Evolutionary conservation across 1,284 basidiomycete genomes (phyloP), one percentile per base, ranked within the genome.

Genomic region (Wallemia mellicola): DNA sequence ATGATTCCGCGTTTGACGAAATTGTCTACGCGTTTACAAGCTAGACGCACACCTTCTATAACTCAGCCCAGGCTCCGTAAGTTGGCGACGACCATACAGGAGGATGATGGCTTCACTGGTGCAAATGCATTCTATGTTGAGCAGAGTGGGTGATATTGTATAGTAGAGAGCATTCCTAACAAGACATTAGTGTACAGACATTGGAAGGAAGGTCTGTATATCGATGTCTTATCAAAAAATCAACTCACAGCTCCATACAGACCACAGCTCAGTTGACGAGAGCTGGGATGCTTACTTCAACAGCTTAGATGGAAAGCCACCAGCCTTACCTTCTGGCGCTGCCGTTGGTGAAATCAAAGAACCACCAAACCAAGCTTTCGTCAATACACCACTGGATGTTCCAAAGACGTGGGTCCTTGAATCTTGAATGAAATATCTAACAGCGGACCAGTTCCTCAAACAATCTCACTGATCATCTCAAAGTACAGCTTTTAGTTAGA

Each of bases 281-380:
- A 94, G 87, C 28, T 98, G 92, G 92, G 78, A 85, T 63, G 79
- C 82, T 60, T 98, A 98, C 73, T 98, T 98, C 69, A 77, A 80
- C 11, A 92, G 87, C 48, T 77, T 98, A 68, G 87, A 94, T 66
- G 83, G 83, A 66, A 94, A 94, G 60, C 69, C 96, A 24, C 75
- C 81, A 1, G 86, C 86, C 64, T 86, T 92, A 1, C 98, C 87
- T 74, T 78, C 79, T 61, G 80, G 85, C 27, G 85, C 89, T 27
- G 89, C 91, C 1, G 38, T 48, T 17, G 73, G 72, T 59, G 70
- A 81, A 63, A 64, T 66, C 54, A 72, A 83, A 22, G 67, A 71
- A 28, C 77, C 82, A 1, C 71, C 77, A 55, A 79, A 84, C 60
- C 73, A 81, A 25, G 84, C 82, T 64, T 83, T 86, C 60, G 82